phyloP scores from a whole-genome alignment of 129 eudicot genomes.

The Saposhnikovia divaricata region DNA sequence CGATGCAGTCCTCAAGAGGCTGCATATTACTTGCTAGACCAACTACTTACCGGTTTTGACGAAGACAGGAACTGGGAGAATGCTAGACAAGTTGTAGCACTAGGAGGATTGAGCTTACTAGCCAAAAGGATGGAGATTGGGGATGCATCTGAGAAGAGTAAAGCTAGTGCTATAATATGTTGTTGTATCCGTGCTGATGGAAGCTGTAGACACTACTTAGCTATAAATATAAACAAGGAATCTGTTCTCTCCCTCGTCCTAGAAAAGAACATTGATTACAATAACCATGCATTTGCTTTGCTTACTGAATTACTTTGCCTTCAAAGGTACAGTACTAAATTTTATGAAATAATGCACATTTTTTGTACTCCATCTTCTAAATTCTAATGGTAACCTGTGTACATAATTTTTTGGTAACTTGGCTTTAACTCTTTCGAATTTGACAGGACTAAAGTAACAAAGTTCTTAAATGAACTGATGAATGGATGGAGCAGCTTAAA shows the following conservation, averaged over 20 bases:
- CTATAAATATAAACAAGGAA: conserved; percentile 45
- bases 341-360: not conserved
- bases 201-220: conserved; percentile 59
- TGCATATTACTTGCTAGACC: conserved; percentile 63
- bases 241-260: conserved; percentile 35
- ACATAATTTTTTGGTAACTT: not conserved
- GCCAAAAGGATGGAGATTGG: conserved; percentile 53
- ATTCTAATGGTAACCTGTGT: not conserved
- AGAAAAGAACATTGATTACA: conserved; percentile 20
- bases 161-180: conserved; percentile 35
- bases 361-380: not conserved
- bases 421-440: conserved; percentile 3
- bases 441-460: conserved; percentile 43
- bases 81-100: conserved; percentile 45
- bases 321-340: conserved; percentile 29
- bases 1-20: conserved; percentile 57
- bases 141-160: conserved; percentile 42
- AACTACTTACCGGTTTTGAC: conserved; percentile 52
- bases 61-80: conserved; percentile 54
- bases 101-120: conserved; percentile 61
- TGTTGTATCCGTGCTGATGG: conserved; percentile 60
- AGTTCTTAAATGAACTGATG: conserved; percentile 31
- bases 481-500: conserved; percentile 60
- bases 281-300: conserved; percentile 35
- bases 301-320: conserved; percentile 59